Conservation (phyloP, 192 early-diverging fungal species). For the Dissophora ornata region DNA sequence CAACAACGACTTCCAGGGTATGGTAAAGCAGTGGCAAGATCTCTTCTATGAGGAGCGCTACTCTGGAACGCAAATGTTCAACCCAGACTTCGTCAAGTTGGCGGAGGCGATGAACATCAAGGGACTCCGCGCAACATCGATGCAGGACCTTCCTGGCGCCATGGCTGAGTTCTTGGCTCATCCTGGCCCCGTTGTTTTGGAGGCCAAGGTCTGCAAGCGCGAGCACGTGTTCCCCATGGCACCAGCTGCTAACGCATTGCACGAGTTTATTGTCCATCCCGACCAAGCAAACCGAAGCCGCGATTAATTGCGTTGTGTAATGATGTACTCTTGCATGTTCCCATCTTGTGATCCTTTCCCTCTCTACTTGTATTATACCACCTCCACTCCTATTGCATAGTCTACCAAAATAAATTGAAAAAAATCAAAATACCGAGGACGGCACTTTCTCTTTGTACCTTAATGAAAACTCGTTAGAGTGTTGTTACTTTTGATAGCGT, state of each 20-base stretch:
- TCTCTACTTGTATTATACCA: constrained; percentile 11
- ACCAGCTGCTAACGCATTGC: constrained; percentile 90
- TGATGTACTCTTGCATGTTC: too few species aligned
- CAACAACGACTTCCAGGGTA: constrained; percentile 99
- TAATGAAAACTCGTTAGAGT: too few species aligned
- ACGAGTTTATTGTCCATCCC: constrained; percentile 85
- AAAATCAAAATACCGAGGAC: too few species aligned
- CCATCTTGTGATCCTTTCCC: too few species aligned
- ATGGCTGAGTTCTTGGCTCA: constrained; percentile 92
- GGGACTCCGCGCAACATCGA: constrained; percentile 85
- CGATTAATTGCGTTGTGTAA: too few species aligned
- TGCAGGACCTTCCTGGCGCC: constrained; percentile 83
- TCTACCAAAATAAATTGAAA: constrained; percentile 1
- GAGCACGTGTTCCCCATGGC: constrained; percentile 99
- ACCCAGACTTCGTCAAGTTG: constrained; percentile 98
- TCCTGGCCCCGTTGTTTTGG: constrained; percentile 91
- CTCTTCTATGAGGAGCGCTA: constrained; percentile 98
- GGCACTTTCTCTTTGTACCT: too few species aligned
- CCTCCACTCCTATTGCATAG: not conserved
- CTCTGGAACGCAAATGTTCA: constrained; percentile 92
- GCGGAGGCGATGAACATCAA: constrained; percentile 94
- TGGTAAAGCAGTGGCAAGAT: constrained; percentile 96
- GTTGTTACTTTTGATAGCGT: too few species aligned
- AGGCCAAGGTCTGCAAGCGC: constrained; percentile 88
- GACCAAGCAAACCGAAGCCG: constrained; percentile 25